Percentiles rank a stretch among this genome's conserved stretches.
phyloP scores from a whole-genome alignment of 768 basidiomycete genomes.

The Cystobasidium ongulense region DNA sequence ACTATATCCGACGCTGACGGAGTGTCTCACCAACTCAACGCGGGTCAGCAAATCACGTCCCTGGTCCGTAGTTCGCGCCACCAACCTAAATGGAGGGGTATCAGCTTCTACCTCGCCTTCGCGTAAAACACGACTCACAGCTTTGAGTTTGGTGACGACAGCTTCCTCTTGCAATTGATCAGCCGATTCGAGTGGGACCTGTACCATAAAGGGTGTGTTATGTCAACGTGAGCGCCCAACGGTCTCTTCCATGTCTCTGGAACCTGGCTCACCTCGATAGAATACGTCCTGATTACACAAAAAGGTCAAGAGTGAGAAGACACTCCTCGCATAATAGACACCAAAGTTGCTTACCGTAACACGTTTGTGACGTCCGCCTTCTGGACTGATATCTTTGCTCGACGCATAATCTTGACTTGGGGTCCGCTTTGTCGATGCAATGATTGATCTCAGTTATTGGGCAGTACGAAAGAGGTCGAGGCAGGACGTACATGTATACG shows the following conservation, averaged over 20 bases:
- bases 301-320: neutral
- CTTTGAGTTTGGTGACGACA: neutral
- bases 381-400: conserved; percentile 23
- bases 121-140: neutral
- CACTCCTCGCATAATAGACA: no score
- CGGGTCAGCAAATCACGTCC: neutral
- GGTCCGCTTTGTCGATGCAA: neutral
- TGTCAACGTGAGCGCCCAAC: no score
- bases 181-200: conserved; percentile 24
- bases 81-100: conserved; percentile 1
- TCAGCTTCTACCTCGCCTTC: neutral
- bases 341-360: neutral
- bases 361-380: conserved; percentile 26
- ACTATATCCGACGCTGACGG: no score
- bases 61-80: conserved; percentile 22
- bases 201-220: neutral
- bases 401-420: conserved; percentile 31
- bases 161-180: conserved; percentile 13
- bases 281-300: conserved; percentile 1
- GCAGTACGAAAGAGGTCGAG: neutral
- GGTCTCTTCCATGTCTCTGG: no score
- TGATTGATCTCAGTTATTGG: neutral
- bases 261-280: conserved; percentile 18
- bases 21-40: no score
- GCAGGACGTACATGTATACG: conserved; percentile 13